Evolutionary conservation across 2,329 filamentous ascomycete genomes (phyloP), one percentile per base, ranked within the genome.

Genomic region (Colletotrichum sp.): DNA sequence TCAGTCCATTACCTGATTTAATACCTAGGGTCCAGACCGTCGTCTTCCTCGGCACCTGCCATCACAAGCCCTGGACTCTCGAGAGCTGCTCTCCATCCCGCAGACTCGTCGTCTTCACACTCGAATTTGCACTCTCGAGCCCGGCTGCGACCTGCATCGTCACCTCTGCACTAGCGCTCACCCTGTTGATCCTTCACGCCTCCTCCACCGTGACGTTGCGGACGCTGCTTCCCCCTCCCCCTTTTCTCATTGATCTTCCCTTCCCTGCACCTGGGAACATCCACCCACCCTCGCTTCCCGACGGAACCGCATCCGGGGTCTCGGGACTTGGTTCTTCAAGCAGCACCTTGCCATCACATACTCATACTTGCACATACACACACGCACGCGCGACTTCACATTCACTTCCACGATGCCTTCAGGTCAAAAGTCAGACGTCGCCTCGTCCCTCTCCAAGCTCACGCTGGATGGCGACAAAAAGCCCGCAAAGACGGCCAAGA

Each of bases 371-470:
- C 44, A 34, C 34, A n/a, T 16, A 16, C 21, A 28, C 10, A 32
- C 21, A 39, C 21, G 30, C 10, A 72, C 9, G 21, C 28, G 13
- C 21, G 13, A 30, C 32, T 32, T 12, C 57, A 39, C 24, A 9
- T 30, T 59, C 55, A 52, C 44, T 52, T 13, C 9, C 62, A 30
- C 30, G 21, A 78, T 78, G 72, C 69, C 74, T 24, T 74, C 78
- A 36, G 80, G 79, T 57, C 79, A 78, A 24, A 78, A 80, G 65
- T 21, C 74, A 15, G 79, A 83, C 65, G 79, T 84, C 49, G 72
- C 81, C 55, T 78, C 80, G 13, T 81, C 82, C 7, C 75, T 86
- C 59, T 81, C 83, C 52, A 81, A 81, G 18, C 81, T 86, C 34
- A 81, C 80, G 24, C 76, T 86, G 44, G 78, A 81, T 55, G 76